Conservation (phyloP, 352 stramenopile species). For the Phytophthora cajani region DNA sequence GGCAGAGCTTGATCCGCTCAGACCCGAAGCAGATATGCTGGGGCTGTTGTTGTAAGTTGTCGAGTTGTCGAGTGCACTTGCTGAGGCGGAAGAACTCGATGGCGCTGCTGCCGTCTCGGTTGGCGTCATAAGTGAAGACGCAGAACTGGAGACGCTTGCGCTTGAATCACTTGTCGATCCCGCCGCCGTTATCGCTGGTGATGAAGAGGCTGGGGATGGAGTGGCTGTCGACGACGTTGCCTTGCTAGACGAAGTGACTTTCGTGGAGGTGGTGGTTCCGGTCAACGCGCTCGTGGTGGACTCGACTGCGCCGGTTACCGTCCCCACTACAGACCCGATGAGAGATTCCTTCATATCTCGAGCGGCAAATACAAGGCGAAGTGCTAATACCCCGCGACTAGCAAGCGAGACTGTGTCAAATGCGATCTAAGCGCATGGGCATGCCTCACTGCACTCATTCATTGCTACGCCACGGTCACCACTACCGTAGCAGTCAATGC, state of each 20-base stretch:
- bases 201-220: background rate
- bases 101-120: background rate
- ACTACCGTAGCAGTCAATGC: background rate
- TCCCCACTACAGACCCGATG: constrained; percentile 22
- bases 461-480: constrained; percentile 9
- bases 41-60: background rate
- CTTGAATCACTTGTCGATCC: background rate
- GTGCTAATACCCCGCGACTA: background rate
- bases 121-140: constrained; percentile 5
- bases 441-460: background rate
- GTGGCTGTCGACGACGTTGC: background rate
- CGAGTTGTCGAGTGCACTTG: constrained; percentile 1
- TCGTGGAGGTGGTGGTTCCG: constrained; percentile 7
- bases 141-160: background rate
- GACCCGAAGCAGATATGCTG: background rate
- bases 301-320: constrained; percentile 21
- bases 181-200: constrained; percentile 2
- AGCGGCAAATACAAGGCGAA: background rate
- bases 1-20: constrained; percentile 5
- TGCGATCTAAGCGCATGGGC: constrained; percentile 12
- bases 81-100: background rate
- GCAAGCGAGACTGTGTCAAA: constrained; percentile 14
- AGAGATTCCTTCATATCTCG: constrained; percentile 32
- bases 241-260: background rate
- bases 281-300: constrained; percentile 19